Conservation (phyloP, 371 early-diverging fungal genomes). For the Circinella minor region DNA sequence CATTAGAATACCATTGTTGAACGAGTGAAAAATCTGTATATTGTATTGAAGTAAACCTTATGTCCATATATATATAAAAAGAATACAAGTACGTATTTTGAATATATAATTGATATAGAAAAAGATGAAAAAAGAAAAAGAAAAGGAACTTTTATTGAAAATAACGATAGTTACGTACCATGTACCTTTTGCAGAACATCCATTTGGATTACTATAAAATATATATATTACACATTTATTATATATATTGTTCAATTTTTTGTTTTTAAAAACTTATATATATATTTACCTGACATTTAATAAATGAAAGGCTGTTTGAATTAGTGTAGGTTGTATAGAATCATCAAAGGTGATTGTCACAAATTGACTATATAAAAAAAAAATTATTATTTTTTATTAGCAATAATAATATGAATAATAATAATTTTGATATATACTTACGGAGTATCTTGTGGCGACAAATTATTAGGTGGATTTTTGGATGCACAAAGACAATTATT, state of each 20-base stretch:
- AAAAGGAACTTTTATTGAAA: background rate
- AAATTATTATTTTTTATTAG: too few relatives aligned
- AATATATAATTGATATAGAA: too few relatives aligned
- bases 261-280: too few relatives aligned
- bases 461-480: slow-evolving; percentile 58
- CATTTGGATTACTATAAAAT: slow-evolving; percentile 56
- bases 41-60: slow-evolving; percentile 62
- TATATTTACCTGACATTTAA: slow-evolving; percentile 49
- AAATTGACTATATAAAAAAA: slow-evolving; percentile 46
- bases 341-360: slow-evolving; percentile 74
- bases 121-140: background rate
- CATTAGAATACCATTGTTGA: slow-evolving; percentile 72
- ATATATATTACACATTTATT: too few relatives aligned
- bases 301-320: slow-evolving; percentile 37
- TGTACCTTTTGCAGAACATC: slow-evolving; percentile 67
- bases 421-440: slow-evolving; percentile 32
- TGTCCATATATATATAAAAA: too few relatives aligned
- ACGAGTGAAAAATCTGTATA: slow-evolving; percentile 70
- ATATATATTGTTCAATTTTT: too few relatives aligned
- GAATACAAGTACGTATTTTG: too few relatives aligned
- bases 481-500: slow-evolving; percentile 72
- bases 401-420: too few relatives aligned
- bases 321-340: slow-evolving; percentile 55
- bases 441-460: slow-evolving; percentile 61
- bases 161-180: slow-evolving; percentile 28